Evolutionary conservation across 116 monocot genomes (phyloP).

Genomic region (Cymodocea nodosa): DNA sequence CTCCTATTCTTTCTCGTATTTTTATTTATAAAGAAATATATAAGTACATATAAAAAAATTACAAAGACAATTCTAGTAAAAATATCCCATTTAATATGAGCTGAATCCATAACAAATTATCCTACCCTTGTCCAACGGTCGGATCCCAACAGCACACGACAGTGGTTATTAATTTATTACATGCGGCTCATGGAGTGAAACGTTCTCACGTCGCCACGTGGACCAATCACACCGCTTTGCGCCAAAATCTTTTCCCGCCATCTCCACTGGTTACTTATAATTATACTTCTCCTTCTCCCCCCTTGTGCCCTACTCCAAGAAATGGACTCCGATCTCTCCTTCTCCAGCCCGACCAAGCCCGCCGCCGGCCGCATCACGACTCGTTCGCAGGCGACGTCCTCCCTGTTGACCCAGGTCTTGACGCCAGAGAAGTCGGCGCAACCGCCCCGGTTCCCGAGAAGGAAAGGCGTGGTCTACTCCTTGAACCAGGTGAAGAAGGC

Average conservation of each 20-base stretch:
- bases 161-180: too few relatives aligned
- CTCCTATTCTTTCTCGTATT: too few relatives aligned
- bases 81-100: too few relatives aligned
- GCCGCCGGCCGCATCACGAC: background rate
- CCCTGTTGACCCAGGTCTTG: conserved; percentile 25
- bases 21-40: too few relatives aligned
- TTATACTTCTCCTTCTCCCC: background rate
- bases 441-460: conserved; percentile 21
- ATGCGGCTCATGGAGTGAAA: too few relatives aligned
- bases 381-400: conserved; percentile 7
- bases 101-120: too few relatives aligned
- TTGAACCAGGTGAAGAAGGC: conserved; percentile 49
- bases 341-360: conserved; percentile 1
- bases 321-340: conserved; percentile 4
- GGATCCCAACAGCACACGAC: too few relatives aligned
- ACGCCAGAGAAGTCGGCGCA: conserved; percentile 66
- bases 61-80: too few relatives aligned
- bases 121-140: too few relatives aligned
- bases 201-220: background rate
- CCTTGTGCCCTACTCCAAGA: background rate
- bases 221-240: background rate
- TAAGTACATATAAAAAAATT: too few relatives aligned
- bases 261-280: conserved; percentile 9
- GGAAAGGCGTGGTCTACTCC: conserved; percentile 36
- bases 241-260: conserved; percentile 33